Evolutionary conservation across 768 basidiomycete species (phyloP).

Genomic region (Trametes punicea): DNA sequence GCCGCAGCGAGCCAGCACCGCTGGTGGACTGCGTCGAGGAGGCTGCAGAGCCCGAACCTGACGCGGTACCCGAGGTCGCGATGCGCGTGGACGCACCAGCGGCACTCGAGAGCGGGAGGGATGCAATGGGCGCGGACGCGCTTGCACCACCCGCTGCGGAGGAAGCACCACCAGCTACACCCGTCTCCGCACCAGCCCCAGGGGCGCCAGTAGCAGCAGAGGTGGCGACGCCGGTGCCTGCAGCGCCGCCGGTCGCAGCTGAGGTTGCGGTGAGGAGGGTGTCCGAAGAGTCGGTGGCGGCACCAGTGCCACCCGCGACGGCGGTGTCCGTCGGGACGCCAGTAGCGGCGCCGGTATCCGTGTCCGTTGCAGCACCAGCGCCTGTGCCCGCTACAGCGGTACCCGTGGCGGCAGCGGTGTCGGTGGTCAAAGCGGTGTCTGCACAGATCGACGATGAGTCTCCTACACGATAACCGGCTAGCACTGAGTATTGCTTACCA

Average conservation of each 20-base stretch:
- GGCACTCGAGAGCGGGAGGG: background rate
- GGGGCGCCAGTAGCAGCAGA: too few relatives aligned
- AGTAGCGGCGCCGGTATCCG: background rate
- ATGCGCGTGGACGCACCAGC: background rate
- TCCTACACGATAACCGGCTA: background rate
- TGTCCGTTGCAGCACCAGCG: background rate
- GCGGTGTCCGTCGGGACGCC: background rate
- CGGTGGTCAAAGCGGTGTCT: background rate
- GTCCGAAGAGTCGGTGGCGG: background rate
- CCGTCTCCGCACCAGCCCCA: too few relatives aligned
- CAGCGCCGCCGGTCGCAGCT: too few relatives aligned
- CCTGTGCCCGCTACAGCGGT: background rate
- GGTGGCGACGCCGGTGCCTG: too few relatives aligned
- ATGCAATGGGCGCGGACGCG: background rate
- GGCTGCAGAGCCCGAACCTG: background rate
- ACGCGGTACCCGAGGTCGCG: background rate
- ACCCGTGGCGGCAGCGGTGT: background rate
- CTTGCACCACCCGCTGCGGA: background rate
- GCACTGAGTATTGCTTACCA: background rate
- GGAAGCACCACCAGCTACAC: background rate
- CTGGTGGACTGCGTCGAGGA: constrained; percentile 1
- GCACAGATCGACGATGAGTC: background rate
- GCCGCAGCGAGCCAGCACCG: background rate
- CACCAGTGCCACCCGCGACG: background rate
- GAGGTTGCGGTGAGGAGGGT: too few relatives aligned